Percentiles rank a stretch among this genome's conserved stretches.
Evolutionary conservation across 2,329 filamentous ascomycete species (phyloP).

Genomic region (Cladosporium sp.): DNA sequence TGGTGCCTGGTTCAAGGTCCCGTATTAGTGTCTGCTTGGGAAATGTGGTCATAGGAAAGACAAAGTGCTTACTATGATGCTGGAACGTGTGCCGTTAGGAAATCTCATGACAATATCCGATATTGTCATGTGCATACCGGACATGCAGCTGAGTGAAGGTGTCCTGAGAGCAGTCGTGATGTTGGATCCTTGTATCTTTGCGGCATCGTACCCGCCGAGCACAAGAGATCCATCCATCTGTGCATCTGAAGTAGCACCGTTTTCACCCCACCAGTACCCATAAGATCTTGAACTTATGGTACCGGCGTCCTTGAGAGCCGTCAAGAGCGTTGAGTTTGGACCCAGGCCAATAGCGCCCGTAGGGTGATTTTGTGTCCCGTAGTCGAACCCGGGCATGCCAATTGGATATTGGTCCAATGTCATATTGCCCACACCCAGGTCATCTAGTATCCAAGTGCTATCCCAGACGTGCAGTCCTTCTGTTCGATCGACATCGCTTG

Average conservation of each 20-base stretch:
- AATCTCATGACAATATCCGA: slow-evolving; percentile 30
- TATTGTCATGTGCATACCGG: slow-evolving; percentile 28
- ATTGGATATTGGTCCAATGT: slow-evolving; percentile 19
- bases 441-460: slow-evolving; percentile 20
- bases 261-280: slow-evolving; percentile 31
- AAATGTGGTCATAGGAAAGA: neutral
- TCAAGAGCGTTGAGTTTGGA: slow-evolving; percentile 32
- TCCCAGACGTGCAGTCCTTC: slow-evolving; percentile 21
- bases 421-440: slow-evolving; percentile 13
- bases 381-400: slow-evolving; percentile 23
- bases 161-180: slow-evolving; percentile 17
- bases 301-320: slow-evolving; percentile 24
- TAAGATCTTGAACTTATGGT: slow-evolving; percentile 30
- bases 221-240: slow-evolving; percentile 25
- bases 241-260: slow-evolving; percentile 22
- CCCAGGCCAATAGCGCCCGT: slow-evolving; percentile 29
- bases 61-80: slow-evolving; percentile 7
- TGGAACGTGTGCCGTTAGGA: slow-evolving; percentile 27
- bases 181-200: slow-evolving; percentile 7
- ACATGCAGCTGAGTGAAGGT: slow-evolving; percentile 21
- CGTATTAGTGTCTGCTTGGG: neutral
- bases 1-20: neutral
- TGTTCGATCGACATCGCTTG: slow-evolving; percentile 20
- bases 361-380: slow-evolving; percentile 14
- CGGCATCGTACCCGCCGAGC: slow-evolving; percentile 21